These are phyloP conservation scores for Podila clonocystis DNA, from an alignment of 192 early-diverging fungal species.

Conservation along the genomic window DNA sequence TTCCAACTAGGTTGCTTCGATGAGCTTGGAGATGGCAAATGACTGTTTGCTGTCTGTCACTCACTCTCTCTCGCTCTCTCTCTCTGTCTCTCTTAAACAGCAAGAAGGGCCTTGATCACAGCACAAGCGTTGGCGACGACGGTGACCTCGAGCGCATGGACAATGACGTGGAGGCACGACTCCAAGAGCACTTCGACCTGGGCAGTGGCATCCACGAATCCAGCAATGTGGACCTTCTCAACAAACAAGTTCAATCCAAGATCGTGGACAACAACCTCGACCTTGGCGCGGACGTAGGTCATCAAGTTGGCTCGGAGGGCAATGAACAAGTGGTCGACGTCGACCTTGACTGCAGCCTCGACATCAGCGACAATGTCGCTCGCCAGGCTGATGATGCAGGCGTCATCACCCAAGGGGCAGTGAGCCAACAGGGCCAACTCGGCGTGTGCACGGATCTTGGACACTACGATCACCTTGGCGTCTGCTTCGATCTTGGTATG, in stretches of 20 bases:
- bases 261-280: conserved; percentile 6
- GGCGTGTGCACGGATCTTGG: conserved; percentile 8
- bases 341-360: conserved; percentile 7
- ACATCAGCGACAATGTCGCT: conserved; percentile 4
- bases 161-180: conserved; percentile 20
- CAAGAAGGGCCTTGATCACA: background rate
- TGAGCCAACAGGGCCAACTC: background rate
- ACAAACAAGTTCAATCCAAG: conserved; percentile 27
- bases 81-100: no score
- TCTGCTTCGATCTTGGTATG: conserved; percentile 18
- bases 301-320: conserved; percentile 25
- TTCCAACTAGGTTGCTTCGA: no score
- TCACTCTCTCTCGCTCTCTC: no score
- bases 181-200: conserved; percentile 3
- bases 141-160: conserved; percentile 19
- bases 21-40: no score
- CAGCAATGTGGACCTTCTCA: conserved; percentile 21
- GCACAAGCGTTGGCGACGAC: conserved; percentile 1
- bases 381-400: conserved; percentile 2
- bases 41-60: no score
- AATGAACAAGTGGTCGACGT: conserved; percentile 19
- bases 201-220: conserved; percentile 2
- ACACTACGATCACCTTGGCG: conserved; percentile 9
- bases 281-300: conserved; percentile 21
- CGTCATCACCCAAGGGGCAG: conserved; percentile 6